Evolutionary conservation across 371 early-diverging fungal genomes (phyloP).

Genomic region (Mucor velutinosus): DNA sequence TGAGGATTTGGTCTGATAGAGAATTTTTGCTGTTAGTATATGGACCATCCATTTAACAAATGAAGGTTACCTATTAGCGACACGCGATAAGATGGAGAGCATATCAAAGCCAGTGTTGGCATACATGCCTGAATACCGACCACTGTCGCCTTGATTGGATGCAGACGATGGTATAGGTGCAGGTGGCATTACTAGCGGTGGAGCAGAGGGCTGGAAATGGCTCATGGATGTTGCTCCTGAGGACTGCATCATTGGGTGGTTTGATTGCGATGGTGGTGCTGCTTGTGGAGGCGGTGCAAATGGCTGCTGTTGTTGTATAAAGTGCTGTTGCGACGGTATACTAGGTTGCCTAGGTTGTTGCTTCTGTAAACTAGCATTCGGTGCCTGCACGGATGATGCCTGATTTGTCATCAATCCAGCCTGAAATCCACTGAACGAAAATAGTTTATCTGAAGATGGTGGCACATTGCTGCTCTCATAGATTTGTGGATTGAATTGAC

Average conservation of each 20-base stretch:
- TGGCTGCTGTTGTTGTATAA: neutral
- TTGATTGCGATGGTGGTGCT: neutral
- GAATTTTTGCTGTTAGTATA: constrained; percentile 1
- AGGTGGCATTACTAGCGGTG: neutral
- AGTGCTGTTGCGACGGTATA: neutral
- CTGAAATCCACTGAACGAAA: constrained; percentile 30
- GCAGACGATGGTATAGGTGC: neutral
- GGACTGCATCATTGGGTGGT: neutral
- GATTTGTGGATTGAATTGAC: constrained; percentile 28
- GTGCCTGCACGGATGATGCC: neutral
- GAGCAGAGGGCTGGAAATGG: neutral
- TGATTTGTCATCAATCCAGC: constrained; percentile 30
- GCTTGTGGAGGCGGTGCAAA: neutral
- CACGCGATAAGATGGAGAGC: constrained; percentile 53
- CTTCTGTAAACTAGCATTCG: neutral
- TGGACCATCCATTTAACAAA: neutral
- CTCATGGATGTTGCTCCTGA: neutral
- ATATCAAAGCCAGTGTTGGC: constrained; percentile 67
- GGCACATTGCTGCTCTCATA: constrained; percentile 37
- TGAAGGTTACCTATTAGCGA: constrained; percentile 38
- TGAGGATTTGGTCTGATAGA: constrained; percentile 47
- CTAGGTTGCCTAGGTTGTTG: neutral
- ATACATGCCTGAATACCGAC: constrained; percentile 39
- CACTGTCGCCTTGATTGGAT: neutral
- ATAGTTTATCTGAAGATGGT: constrained; percentile 28